Base-by-base conservation (phyloP, 2,329 filamentous ascomycete genomes). In the Dothiorella sarmentorum region DNA sequence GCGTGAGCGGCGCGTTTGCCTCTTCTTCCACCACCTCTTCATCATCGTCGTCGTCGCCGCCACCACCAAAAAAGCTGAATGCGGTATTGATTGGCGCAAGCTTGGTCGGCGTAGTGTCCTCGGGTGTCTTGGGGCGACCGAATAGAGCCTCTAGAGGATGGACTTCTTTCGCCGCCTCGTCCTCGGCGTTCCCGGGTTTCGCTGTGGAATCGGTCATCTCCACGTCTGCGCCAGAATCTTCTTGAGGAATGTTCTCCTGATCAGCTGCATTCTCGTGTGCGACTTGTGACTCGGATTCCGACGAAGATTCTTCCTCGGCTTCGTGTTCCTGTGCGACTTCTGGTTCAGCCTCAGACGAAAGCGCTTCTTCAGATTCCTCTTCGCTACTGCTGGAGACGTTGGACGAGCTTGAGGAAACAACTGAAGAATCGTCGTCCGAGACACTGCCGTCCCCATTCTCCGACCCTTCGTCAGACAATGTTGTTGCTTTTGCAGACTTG, bases 111-210 rank as follows among this genome's bases (percentile, higher is more conserved):
- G 68, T 79, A 77, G 72, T 33, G n/a, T 62, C 31, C 5, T 59
- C 35, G 3, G 64, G 33, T 4, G 63, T 65, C 53, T 84, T 81
- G 0, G 83, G 74, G 4, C 85, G 85, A 75, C 97, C 97, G 80
- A 95, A 99, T 2, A 97, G 82, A 0, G 91, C 91, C 76, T 97
- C 92, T 1, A 97, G 81, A 0, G 94, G 93, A 65, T 97, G 93
- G 0, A 96, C 78, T 61, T 75, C 71, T 66, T 72, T 75, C 29
- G 64, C 35, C 26, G 56, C 58, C 24, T 49, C 31, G 9, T 44
- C 47, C n/a, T 44, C 20, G 38, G 43, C 43, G 6, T 56, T 37
- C 18, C 40, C 31, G 17, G 37, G 4, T 24, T 53, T 37, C 15
- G 31, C 38, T 37, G n/a, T n/a, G 29, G 57, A 42, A 38, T 55